Percentiles rank a stretch among this genome's conserved stretches.
Evolutionary conservation across 805 yeast species (phyloP).

Genomic region (Nakazawaea molendinolei): DNA sequence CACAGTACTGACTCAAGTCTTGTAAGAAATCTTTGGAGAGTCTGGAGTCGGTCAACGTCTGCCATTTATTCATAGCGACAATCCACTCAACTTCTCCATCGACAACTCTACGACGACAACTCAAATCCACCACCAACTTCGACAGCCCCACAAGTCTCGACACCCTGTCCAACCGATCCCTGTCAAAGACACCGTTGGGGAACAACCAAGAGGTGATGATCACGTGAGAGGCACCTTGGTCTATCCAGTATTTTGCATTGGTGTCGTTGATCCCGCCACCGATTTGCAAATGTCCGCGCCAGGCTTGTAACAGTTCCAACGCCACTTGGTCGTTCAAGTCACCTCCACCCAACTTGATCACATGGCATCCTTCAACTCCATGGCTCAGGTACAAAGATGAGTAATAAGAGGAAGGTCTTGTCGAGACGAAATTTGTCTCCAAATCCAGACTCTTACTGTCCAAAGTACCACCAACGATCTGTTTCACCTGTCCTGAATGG

Average conservation of each 20-base stretch:
- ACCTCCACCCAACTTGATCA: constrained; percentile 79
- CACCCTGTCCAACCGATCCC: constrained; percentile 45
- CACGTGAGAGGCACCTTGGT: constrained; percentile 74
- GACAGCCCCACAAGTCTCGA: constrained; percentile 53
- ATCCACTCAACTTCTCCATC: constrained; percentile 51
- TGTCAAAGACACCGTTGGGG: constrained; percentile 48
- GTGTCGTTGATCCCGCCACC: constrained; percentile 86
- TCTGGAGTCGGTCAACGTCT: constrained; percentile 65
- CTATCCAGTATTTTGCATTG: constrained; percentile 77
- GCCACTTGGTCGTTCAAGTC: constrained; percentile 82
- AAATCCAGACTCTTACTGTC: constrained; percentile 37
- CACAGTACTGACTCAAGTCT: constrained; percentile 56
- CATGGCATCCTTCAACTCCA: constrained; percentile 74
- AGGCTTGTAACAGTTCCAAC: constrained; percentile 56
- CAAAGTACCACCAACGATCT: constrained; percentile 92
- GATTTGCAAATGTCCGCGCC: constrained; percentile 74
- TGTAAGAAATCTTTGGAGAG: constrained; percentile 48
- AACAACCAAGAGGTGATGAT: constrained; percentile 92
- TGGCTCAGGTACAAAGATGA: constrained; percentile 60
- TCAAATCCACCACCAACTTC: constrained; percentile 78
- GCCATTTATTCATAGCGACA: constrained; percentile 99
- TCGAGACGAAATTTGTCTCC: constrained; percentile 73
- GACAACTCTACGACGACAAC: constrained; percentile 54
- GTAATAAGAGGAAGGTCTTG: constrained; percentile 66
- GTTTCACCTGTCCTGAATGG: constrained; percentile 93